Evolutionary conservation across 768 basidiomycete species (phyloP).

Genomic region (Suillus ampliporus): DNA sequence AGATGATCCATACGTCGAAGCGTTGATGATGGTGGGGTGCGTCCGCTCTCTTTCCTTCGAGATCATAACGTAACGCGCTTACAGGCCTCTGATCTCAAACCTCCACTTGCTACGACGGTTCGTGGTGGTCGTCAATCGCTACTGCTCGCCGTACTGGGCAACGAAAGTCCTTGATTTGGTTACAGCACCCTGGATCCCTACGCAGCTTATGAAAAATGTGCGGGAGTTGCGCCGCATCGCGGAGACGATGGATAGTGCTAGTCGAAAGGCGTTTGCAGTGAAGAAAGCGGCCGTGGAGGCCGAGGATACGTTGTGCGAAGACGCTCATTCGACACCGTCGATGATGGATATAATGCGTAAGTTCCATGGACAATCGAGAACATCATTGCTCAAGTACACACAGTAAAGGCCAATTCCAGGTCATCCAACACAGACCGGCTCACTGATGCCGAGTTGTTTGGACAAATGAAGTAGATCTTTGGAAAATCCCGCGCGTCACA

Average conservation of each 20-base stretch:
- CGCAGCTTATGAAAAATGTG: conserved; percentile 32
- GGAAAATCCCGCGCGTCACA: neutral
- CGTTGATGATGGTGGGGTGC: conserved; percentile 37
- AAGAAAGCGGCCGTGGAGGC: conserved; percentile 31
- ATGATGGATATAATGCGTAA: conserved; percentile 53
- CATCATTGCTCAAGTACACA: neutral
- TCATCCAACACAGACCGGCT: conserved; percentile 41
- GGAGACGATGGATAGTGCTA: conserved; percentile 52
- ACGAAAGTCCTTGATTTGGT: conserved; percentile 34
- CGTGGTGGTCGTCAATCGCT: conserved; percentile 32
- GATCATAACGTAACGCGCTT: neutral
- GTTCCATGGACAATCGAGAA: conserved; percentile 18
- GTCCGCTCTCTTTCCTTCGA: conserved; percentile 4
- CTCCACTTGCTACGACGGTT: conserved; percentile 38
- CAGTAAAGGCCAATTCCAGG: conserved; percentile 46
- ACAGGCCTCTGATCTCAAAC: conserved; percentile 31
- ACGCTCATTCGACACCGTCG: conserved; percentile 20
- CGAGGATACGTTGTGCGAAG: conserved; percentile 28
- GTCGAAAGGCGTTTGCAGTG: conserved; percentile 45
- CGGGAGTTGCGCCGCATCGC: conserved; percentile 52
- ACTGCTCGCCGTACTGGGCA: conserved; percentile 33
- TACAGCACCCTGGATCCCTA: neutral
- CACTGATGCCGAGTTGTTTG: conserved; percentile 50
- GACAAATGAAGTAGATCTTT: conserved; percentile 53
- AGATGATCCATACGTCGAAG: conserved; percentile 21